Percentiles rank a stretch among this genome's conserved stretches.
Conservation (phyloP, 2,329 filamentous ascomycete genomes). For the Trichoderma sp. region DNA sequence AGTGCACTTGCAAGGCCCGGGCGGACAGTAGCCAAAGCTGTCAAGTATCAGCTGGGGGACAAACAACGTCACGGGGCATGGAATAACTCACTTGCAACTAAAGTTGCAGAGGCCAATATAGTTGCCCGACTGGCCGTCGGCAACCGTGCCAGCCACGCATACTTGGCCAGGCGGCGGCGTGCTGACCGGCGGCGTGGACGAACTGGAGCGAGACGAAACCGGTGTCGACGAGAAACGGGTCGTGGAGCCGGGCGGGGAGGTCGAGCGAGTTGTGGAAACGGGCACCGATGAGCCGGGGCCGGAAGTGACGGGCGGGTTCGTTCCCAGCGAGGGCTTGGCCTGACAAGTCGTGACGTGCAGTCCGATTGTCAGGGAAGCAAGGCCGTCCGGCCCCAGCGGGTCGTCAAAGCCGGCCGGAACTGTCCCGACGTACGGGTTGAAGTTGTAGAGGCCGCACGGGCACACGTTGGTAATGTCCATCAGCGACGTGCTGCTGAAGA, state of each 20-base stretch:
- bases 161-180: constrained; percentile 22
- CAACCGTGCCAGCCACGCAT: constrained; percentile 38
- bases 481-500: constrained; percentile 50
- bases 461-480: constrained; percentile 54
- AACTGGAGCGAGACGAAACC: constrained; percentile 32
- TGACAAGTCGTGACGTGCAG: constrained; percentile 28
- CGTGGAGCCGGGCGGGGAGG: constrained; percentile 20
- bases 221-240: constrained; percentile 24
- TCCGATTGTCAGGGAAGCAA: constrained; percentile 25
- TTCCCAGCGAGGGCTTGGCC: constrained; percentile 38
- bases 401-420: constrained; percentile 42
- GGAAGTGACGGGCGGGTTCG: constrained; percentile 39
- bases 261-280: neutral
- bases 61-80: neutral
- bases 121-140: constrained; percentile 38
- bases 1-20: constrained; percentile 41
- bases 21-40: constrained; percentile 39
- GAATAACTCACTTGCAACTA: constrained; percentile 31
- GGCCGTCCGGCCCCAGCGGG: constrained; percentile 23
- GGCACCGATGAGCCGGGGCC: constrained; percentile 37
- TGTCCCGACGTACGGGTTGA: constrained; percentile 57
- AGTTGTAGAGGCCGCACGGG: constrained; percentile 58
- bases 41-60: neutral
- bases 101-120: constrained; percentile 43
- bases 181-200: constrained; percentile 37